Evolutionary conservation across 805 yeast genomes (phyloP).

Genomic region (Scheffersomyces coipomensis): DNA sequence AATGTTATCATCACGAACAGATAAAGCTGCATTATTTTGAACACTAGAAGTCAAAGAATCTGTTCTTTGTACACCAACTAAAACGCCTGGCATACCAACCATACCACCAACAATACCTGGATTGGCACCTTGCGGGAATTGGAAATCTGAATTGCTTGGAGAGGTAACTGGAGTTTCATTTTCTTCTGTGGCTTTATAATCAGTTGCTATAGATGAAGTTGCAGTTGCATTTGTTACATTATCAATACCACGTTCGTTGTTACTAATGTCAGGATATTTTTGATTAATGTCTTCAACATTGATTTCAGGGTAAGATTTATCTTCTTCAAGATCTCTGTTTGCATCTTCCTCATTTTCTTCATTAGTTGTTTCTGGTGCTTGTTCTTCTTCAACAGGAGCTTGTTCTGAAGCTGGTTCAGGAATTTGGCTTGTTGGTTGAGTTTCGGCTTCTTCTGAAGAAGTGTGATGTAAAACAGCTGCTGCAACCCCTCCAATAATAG

Average conservation of each 20-base stretch:
- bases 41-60: slow-evolving; percentile 87
- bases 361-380: background rate
- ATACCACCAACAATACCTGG: slow-evolving; percentile 37
- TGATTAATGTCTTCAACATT: slow-evolving; percentile 12
- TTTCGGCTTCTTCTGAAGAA: background rate
- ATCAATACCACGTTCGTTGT: slow-evolving; percentile 17
- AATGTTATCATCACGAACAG: slow-evolving; percentile 74
- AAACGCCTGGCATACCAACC: slow-evolving; percentile 45
- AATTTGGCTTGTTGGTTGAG: slow-evolving; percentile 2
- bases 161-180: slow-evolving; percentile 49
- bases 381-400: slow-evolving; percentile 5
- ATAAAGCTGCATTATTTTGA: slow-evolving; percentile 86
- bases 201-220: slow-evolving; percentile 32
- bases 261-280: slow-evolving; percentile 35
- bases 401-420: slow-evolving; percentile 5
- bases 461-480: slow-evolving; percentile 2
- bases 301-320: background rate
- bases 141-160: slow-evolving; percentile 48
- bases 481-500: slow-evolving; percentile 4
- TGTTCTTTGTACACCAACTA: slow-evolving; percentile 56
- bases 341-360: background rate
- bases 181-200: slow-evolving; percentile 20
- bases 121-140: slow-evolving; percentile 32
- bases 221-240: slow-evolving; percentile 27
- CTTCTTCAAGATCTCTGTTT: slow-evolving; percentile 4